Percentiles rank a stretch among this genome's conserved stretches.
Conservation (phyloP, 2,329 filamentous ascomycete species). For the Biscogniauxia marginata region DNA sequence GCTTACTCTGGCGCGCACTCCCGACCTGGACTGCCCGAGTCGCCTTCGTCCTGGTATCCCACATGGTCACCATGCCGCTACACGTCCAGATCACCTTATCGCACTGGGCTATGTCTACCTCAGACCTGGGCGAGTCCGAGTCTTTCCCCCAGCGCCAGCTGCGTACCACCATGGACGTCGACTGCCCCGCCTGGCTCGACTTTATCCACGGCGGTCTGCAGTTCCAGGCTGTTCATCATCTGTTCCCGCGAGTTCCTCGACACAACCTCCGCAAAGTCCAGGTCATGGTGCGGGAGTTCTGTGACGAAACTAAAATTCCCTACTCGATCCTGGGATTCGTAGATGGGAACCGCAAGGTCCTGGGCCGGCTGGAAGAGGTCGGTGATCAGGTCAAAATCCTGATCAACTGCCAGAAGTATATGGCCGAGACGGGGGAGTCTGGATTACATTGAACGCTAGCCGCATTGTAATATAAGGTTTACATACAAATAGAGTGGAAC, state of each 20-base stretch:
- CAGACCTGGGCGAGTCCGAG: constrained; percentile 62
- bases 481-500: too few species aligned
- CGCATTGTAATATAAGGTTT: too few species aligned
- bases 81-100: constrained; percentile 72
- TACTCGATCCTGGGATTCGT: constrained; percentile 62
- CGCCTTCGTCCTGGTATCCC: constrained; percentile 61
- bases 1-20: constrained; percentile 59
- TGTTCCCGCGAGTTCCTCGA: constrained; percentile 66
- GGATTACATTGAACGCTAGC: constrained; percentile 27
- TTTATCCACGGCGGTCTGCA: constrained; percentile 71
- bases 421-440: constrained; percentile 47
- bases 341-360: constrained; percentile 59
- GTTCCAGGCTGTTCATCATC: constrained; percentile 70
- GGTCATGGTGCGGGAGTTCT: constrained; percentile 60
- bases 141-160: constrained; percentile 69
- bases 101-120: constrained; percentile 70
- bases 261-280: constrained; percentile 66
- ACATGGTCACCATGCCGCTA: constrained; percentile 65
- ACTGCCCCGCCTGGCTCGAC: constrained; percentile 70
- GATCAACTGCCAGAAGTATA: constrained; percentile 53
- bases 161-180: constrained; percentile 71
- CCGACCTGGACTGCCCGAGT: constrained; percentile 58
- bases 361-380: constrained; percentile 50
- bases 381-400: constrained; percentile 60
- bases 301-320: constrained; percentile 60